phyloP scores from a whole-genome alignment of 495 filamentous ascomycete genomes.

The Rhypophila decipiens region DNA sequence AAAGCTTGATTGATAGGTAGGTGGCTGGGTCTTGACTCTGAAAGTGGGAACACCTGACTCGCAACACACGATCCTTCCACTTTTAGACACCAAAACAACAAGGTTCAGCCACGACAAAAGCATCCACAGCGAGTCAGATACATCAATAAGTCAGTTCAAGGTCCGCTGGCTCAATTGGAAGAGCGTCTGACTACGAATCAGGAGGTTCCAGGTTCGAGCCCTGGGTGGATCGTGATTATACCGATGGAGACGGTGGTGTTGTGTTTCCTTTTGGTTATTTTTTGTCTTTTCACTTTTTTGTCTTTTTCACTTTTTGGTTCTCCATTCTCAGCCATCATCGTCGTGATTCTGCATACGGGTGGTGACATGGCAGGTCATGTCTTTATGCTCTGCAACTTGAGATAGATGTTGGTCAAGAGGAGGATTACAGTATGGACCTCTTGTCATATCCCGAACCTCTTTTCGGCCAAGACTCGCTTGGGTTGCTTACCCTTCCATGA shows the following conservation, averaged over 20 bases:
- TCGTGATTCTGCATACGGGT: neutral
- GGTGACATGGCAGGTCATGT: neutral
- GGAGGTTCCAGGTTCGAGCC: constrained; percentile 2
- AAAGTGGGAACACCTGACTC: too few relatives aligned
- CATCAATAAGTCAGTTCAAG: too few relatives aligned
- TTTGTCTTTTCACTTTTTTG: neutral
- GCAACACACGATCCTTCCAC: too few relatives aligned
- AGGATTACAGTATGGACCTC: too few relatives aligned
- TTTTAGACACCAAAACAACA: too few relatives aligned
- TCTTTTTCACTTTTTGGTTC: neutral
- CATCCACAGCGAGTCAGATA: too few relatives aligned
- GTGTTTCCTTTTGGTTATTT: neutral
- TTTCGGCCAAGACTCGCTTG: too few relatives aligned
- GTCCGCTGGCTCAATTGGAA: constrained; percentile 2
- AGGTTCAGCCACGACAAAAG: too few relatives aligned
- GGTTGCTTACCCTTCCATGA: too few relatives aligned
- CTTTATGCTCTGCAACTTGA: neutral
- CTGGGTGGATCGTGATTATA: neutral
- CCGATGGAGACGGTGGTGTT: neutral
- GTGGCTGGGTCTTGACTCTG: too few relatives aligned
- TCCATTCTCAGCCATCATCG: neutral
- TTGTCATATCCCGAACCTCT: too few relatives aligned
- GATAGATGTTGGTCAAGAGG: neutral
- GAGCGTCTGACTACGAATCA: constrained; percentile 4
- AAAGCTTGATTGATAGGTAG: too few relatives aligned